Conservation (phyloP, 768 basidiomycete species). For the Udeniomyces megalosporus region DNA sequence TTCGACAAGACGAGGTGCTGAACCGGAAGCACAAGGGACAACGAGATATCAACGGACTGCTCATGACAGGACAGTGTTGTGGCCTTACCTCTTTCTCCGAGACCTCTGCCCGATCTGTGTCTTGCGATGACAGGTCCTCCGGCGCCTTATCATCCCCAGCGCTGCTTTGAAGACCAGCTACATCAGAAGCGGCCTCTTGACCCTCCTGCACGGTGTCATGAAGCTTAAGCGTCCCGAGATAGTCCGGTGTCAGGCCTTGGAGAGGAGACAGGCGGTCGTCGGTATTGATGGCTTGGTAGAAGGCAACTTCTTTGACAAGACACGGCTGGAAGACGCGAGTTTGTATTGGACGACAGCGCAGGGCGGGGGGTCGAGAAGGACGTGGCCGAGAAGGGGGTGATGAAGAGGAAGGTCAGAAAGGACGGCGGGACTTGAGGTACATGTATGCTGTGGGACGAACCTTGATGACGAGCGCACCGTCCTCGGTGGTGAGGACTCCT, state of each 20-base stretch:
- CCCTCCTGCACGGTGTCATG: constrained; percentile 41
- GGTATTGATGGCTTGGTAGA: constrained; percentile 24
- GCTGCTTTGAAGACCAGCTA: background rate
- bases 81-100: constrained; percentile 1
- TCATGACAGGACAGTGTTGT: constrained; percentile 15
- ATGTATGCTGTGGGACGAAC: no score
- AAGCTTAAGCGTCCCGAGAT: constrained; percentile 60
- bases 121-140: no score
- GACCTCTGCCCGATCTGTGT: no score
- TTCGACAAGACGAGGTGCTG: constrained; percentile 70
- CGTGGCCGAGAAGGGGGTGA: background rate
- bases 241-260: constrained; percentile 49
- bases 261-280: constrained; percentile 18
- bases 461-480: constrained; percentile 28
- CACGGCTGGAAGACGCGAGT: constrained; percentile 19
- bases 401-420: background rate
- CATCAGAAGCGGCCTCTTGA: background rate
- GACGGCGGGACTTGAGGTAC: no score
- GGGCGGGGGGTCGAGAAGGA: background rate
- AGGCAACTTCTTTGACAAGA: constrained; percentile 27
- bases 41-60: no score
- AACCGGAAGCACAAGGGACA: background rate
- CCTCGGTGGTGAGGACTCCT: constrained; percentile 25
- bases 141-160: constrained; percentile 1
- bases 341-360: background rate